Conservation (phyloP, 2,329 filamentous ascomycete species). For the Chalaropsis ovoidea region DNA sequence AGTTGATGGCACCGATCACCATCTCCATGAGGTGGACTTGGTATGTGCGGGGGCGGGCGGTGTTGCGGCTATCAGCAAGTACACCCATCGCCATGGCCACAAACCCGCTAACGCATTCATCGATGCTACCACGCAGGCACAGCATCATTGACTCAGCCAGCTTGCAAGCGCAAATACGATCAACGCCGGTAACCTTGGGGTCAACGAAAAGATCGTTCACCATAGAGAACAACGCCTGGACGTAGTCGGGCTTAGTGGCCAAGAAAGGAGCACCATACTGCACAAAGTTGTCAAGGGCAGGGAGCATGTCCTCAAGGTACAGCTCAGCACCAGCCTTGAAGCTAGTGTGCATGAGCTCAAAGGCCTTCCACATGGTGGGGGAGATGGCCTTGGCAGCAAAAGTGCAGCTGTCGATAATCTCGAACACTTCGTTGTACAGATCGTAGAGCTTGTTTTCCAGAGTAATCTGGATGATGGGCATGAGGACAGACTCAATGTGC, state of each 20-base stretch:
- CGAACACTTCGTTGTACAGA: conserved; percentile 95
- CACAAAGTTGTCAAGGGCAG: conserved; percentile 94
- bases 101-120: conserved; percentile 81
- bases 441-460: conserved; percentile 97
- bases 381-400: conserved; percentile 95
- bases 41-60: conserved; percentile 84
- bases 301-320: conserved; percentile 97
- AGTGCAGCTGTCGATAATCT: conserved; percentile 98
- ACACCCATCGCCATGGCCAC: conserved; percentile 80
- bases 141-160: conserved; percentile 95
- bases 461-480: conserved; percentile 93
- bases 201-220: conserved; percentile 90
- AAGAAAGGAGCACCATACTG: conserved; percentile 78
- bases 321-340: conserved; percentile 96
- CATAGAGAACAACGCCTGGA: conserved; percentile 85
- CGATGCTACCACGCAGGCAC: conserved; percentile 77
- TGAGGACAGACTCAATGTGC: conserved; percentile 88
- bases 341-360: conserved; percentile 89
- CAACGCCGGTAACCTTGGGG: conserved; percentile 82
- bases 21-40: conserved; percentile 97
- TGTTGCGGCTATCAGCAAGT: conserved; percentile 51
- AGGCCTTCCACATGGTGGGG: conserved; percentile 95
- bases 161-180: conserved; percentile 95
- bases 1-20: conserved; percentile 96
- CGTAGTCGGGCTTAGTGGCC: conserved; percentile 72